Conservation (phyloP, 768 basidiomycete species). For the Clathrus columnatus region DNA sequence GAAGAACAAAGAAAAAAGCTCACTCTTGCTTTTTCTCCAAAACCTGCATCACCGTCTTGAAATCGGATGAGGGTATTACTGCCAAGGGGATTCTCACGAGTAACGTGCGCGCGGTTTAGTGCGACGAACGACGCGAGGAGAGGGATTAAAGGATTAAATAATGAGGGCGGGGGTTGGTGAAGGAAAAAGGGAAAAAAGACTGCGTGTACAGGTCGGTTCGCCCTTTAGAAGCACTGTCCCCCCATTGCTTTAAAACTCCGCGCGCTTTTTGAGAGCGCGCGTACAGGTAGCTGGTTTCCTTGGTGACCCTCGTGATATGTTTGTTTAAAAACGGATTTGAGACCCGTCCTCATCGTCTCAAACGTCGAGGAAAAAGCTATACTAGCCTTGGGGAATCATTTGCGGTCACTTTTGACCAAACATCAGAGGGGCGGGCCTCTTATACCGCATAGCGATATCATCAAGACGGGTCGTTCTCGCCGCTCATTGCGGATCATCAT, state of each 20-base stretch:
- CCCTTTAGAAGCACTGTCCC: conserved; percentile 12
- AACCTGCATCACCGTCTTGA: not conserved
- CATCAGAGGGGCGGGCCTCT: not conserved
- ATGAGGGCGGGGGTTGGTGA: not conserved
- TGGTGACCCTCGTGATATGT: conserved; percentile 5
- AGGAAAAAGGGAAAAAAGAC: not conserved
- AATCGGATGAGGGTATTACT: not conserved
- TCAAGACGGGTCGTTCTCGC: not conserved
- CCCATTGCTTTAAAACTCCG: conserved; percentile 2
- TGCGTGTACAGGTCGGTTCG: conserved; percentile 5
- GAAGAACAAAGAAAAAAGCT: not conserved
- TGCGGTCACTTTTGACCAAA: not conserved
- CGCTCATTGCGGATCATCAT: conserved; percentile 4
- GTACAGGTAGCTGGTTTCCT: conserved; percentile 3
- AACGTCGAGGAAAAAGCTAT: not conserved
- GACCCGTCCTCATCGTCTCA: not conserved
- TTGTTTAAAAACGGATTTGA: not conserved
- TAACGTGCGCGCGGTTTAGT: not conserved
- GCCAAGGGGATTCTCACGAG: not conserved
- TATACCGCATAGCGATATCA: not conserved
- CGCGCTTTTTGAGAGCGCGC: conserved; percentile 7
- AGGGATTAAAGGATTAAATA: not conserved
- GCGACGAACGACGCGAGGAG: not conserved
- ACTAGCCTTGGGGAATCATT: not conserved
- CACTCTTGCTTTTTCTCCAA: not conserved